These are phyloP conservation scores for Theobroma grandiflorum DNA, from an alignment of 441 rosid species.

Conservation along the genomic window DNA sequence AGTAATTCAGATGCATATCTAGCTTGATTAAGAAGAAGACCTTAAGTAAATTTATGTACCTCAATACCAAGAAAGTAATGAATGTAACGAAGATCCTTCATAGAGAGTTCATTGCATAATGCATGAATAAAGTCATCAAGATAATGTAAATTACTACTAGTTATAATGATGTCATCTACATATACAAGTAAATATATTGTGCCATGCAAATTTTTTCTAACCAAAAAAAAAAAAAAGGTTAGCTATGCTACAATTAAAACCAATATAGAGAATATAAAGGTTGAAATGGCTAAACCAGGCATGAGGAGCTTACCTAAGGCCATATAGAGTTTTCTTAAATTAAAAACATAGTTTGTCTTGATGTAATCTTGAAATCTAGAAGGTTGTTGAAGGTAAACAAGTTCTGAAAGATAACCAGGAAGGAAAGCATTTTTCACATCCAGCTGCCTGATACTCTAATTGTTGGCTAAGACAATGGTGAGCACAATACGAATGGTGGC, in stretches of 20 bases:
- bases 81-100: too few species aligned
- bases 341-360: too few species aligned
- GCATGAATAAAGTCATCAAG: too few species aligned
- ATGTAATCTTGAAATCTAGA: not conserved
- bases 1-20: too few species aligned
- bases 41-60: too few species aligned
- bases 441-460: not conserved
- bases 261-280: not conserved
- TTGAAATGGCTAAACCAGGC: not conserved
- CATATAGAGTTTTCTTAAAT: not conserved
- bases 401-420: not conserved
- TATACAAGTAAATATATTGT: too few species aligned
- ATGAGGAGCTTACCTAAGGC: not conserved
- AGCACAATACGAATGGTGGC: not conserved
- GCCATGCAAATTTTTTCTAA: not conserved
- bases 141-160: too few species aligned
- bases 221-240: not conserved
- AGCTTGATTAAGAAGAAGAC: too few species aligned
- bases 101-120: too few species aligned
- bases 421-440: conserved; percentile 1
- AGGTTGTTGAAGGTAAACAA: not conserved
- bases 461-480: not conserved
- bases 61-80: too few species aligned
- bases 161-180: too few species aligned
- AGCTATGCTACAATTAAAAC: not conserved